Evolutionary conservation across 2,329 filamentous ascomycete genomes (phyloP), one percentile per base, ranked within the genome.

Genomic region (Phialophora expanda): DNA sequence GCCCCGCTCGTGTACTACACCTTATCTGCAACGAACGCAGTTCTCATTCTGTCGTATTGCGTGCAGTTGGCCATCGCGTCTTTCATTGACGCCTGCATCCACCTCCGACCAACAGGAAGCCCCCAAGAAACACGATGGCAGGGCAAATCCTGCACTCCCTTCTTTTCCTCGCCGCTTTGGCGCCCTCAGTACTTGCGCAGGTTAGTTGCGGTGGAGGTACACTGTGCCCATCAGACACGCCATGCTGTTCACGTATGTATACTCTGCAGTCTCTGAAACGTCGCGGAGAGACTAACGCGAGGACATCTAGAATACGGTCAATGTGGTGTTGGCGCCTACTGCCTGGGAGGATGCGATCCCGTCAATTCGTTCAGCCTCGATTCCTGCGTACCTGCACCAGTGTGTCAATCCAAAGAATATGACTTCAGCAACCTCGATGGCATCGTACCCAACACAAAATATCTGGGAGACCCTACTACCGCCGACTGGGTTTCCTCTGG

Each of bases 241-340:
- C 90, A 32, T 93, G 91, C 81, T 93, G 91, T 78, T 92, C 90
- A 65, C 89, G 90, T 93, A 83, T 82, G 89, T 87, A 30, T 38
- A 30, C 22, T 48, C 55, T 2, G 11, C 11, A 57, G 7, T 1
- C 12, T 26, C 32, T 44, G 22, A 38, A 11, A 41, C 5, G 44
- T 4, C 11, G 9, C 30, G 24, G 54, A 8, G 17, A 57, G 32
- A 48, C 20, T 51, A 41, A 53, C 24, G 56, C 9, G 44, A 66
- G 72, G 53, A 68, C 54, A 17, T 14, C 58, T 74, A 96, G 92
- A 95, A 79, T 98, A 97, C 79, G 92, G 92, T 73, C 85, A 94
- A 78, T 98, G 95, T 75, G 95, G 94, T 81, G 88, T 93, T 63
- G 95, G 95, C 74, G 95, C 93, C 63, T 98, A 91, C 85, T 99